phyloP scores from a whole-genome alignment of 164 flowering plant genomes.

The Piper longum region DNA sequence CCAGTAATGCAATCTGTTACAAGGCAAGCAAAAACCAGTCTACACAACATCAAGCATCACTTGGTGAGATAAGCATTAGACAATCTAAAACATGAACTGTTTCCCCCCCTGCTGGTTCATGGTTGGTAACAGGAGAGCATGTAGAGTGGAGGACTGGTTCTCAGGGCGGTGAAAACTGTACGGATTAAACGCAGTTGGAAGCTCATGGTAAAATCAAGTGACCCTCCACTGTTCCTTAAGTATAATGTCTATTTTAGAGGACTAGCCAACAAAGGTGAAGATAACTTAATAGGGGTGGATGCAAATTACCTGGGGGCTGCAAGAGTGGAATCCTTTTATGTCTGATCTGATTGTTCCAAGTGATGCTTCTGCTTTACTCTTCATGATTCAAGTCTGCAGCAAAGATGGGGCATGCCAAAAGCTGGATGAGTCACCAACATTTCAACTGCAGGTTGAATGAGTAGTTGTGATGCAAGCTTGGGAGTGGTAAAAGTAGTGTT shows the following conservation, averaged over 20 bases:
- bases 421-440: conserved; percentile 40
- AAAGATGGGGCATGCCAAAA: conserved; percentile 45
- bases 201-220: conserved; percentile 18
- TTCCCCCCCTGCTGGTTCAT: conserved; percentile 31
- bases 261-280: not conserved
- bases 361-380: conserved; percentile 28
- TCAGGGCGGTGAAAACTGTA: conserved; percentile 30
- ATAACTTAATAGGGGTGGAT: not conserved
- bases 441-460: conserved; percentile 19
- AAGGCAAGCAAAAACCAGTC: no score
- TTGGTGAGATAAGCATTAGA: no score
- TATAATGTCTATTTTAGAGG: conserved; percentile 50
- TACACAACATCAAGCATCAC: no score
- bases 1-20: no score
- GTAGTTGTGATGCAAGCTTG: no score
- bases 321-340: conserved; percentile 45
- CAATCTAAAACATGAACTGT: no score
- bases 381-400: conserved; percentile 48
- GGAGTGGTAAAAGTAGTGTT: no score
- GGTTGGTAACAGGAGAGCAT: conserved; percentile 42
- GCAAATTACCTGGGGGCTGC: conserved; percentile 54
- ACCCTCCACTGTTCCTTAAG: conserved; percentile 16
- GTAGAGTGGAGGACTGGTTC: conserved; percentile 34
- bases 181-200: conserved; percentile 51
- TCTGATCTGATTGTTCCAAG: conserved; percentile 30